A percentile compares a stretch with the other conserved stretches of the same genome.
These are phyloP conservation scores for Kwoniella heveanensis DNA, from an alignment of 768 basidiomycete genomes.

Conservation along the genomic window DNA sequence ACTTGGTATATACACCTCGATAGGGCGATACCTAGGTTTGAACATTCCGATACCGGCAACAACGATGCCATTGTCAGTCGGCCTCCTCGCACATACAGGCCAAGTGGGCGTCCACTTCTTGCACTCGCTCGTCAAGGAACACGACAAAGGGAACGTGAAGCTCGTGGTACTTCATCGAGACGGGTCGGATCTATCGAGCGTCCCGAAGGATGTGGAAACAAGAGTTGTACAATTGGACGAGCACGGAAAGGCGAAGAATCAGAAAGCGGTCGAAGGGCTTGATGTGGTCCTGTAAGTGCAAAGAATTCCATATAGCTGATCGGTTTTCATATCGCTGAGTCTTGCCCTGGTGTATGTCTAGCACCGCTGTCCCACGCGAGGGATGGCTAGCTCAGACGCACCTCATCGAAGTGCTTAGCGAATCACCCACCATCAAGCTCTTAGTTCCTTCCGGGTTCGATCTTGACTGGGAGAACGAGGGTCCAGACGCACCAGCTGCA, in stretches of 20 bases:
- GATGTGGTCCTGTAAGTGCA: slow-evolving; percentile 17
- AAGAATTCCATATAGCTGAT: no score
- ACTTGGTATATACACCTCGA: neutral
- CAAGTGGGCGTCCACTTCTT: slow-evolving; percentile 9
- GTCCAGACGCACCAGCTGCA: neutral
- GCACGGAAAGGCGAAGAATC: neutral
- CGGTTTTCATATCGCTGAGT: no score
- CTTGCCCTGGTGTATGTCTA: no score
- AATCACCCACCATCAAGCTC: slow-evolving; percentile 5
- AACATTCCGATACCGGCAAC: no score
- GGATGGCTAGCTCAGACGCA: neutral
- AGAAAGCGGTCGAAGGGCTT: slow-evolving; percentile 16
- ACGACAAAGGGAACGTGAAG: slow-evolving; percentile 5
- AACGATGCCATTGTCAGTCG: slow-evolving; percentile 4
- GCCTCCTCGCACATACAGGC: slow-evolving; percentile 10
- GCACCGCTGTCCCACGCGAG: neutral
- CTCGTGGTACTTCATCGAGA: slow-evolving; percentile 16
- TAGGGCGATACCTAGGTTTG: neutral
- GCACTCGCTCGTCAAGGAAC: neutral
- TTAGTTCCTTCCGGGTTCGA: slow-evolving; percentile 27
- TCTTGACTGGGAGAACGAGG: slow-evolving; percentile 17
- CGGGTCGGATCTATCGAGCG: slow-evolving; percentile 10
- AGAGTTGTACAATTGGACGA: slow-evolving; percentile 8
- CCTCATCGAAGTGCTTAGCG: neutral
- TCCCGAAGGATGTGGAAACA: slow-evolving; percentile 14